Evolutionary conservation across 2,329 filamentous ascomycete genomes (phyloP), one percentile per base, ranked within the genome.

Genomic region (Talaromyces sp.): DNA sequence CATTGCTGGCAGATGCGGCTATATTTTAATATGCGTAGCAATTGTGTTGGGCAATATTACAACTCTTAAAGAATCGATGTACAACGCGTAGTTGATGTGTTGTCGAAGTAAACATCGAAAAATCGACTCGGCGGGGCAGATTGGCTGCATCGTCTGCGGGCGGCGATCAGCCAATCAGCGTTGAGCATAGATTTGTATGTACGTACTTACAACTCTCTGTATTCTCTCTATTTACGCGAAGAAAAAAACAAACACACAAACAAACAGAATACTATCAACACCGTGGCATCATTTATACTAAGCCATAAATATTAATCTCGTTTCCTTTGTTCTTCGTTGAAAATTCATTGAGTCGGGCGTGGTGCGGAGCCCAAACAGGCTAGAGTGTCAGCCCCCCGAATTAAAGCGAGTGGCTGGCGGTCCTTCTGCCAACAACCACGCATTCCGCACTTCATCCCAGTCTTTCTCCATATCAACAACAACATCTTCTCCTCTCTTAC

Each of bases 1-100:
- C 76, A 79, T 79, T 47, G 36, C 5, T 19, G 1, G 2, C 36
- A 45, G 27, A n/a, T 27, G 5, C 25, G 3, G 7, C 17, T n/a
- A 19, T 31, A 59, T 36, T 59, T 1, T 15, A n/a, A 27, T 5
- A n/a, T 1, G 8, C 17, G 56, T 7, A n/a, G 15, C 1, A 59
- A 19, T n/a, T 19, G 53, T 40, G 36, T 59, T 15, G 53, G 31
- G 19, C 8, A 22, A 19, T 36, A 13, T 17, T 22, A 22, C 22
- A 10, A n/a, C 10, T 13, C 38, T n/a, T 5, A 11, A n/a, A 45
- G 15, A 27, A 58, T 15, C 3, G 36, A 8, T 58, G 56, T 13
- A 27, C n/a, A 29, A 43, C 36, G 22, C 34, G 31, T 58, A 15
- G n/a, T 29, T 59, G 38, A 40, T 29, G 34, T 40, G 56, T 45